Conservation (phyloP, 2,329 filamentous ascomycete genomes). For the Escovopsis weberi region DNA sequence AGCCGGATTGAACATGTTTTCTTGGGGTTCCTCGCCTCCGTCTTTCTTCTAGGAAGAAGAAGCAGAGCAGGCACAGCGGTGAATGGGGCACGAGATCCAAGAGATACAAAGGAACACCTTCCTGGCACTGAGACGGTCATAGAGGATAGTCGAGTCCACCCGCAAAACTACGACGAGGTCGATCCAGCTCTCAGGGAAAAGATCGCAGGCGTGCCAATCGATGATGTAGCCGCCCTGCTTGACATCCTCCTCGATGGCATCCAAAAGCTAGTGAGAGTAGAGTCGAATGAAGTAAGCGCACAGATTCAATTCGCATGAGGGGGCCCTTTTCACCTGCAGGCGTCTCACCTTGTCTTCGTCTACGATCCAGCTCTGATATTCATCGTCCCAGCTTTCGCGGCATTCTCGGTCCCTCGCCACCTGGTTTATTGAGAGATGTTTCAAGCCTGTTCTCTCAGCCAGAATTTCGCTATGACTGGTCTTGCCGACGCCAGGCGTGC, state of each 20-base stretch:
- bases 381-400: conserved; percentile 77
- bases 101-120: not conserved
- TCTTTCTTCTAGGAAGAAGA: too few species aligned
- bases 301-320: not conserved
- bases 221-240: conserved; percentile 72
- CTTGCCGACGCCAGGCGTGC: conserved; percentile 91
- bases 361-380: conserved; percentile 78
- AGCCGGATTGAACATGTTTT: not conserved
- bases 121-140: conserved; percentile 58
- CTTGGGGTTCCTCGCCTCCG: too few species aligned
- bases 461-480: conserved; percentile 80
- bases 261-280: conserved; percentile 47
- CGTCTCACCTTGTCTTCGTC: conserved; percentile 78
- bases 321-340: not conserved
- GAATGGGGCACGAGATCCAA: not conserved
- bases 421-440: conserved; percentile 78
- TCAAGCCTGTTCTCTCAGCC: conserved; percentile 59
- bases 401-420: conserved; percentile 80
- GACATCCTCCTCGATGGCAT: conserved; percentile 73
- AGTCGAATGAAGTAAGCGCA: not conserved
- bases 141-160: conserved; percentile 64
- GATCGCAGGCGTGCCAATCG: conserved; percentile 95
- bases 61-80: too few species aligned
- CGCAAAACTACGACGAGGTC: conserved; percentile 88
- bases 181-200: conserved; percentile 88